These are phyloP conservation scores for Colletotrichum acutatum DNA, from an alignment of 2,329 filamentous ascomycete genomes.

Conservation along the genomic window DNA sequence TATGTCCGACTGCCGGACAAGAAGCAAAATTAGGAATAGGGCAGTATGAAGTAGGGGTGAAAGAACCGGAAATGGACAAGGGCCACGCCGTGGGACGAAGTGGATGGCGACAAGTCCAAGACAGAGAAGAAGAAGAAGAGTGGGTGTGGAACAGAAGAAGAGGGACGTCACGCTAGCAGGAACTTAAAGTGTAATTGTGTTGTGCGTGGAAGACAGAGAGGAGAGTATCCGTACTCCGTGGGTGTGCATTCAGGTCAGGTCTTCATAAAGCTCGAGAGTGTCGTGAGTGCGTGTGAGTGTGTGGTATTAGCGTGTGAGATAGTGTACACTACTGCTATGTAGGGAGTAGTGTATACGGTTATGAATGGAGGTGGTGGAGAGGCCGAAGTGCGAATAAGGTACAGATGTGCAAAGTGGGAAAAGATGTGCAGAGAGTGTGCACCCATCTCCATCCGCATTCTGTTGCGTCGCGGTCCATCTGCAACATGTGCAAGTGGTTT, in stretches of 20 bases:
- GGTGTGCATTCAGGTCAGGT: not conserved
- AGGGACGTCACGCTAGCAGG: not conserved
- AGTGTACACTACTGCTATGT: too few relatives aligned
- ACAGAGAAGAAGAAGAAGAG: not conserved
- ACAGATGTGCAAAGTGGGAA: conserved; percentile 1
- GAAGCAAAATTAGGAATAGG: conserved; percentile 31
- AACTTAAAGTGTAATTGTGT: conserved; percentile 8
- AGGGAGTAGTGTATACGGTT: not conserved
- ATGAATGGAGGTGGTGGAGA: not conserved
- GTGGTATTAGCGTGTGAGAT: not conserved
- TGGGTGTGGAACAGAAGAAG: not conserved
- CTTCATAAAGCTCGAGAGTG: not conserved
- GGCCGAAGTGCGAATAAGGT: not conserved
- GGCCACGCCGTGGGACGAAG: not conserved
- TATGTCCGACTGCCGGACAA: conserved; percentile 31
- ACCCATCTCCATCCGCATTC: conserved; percentile 9
- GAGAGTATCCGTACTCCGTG: too few relatives aligned
- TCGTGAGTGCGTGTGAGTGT: not conserved
- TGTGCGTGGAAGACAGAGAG: not conserved
- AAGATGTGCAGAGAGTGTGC: conserved; percentile 1
- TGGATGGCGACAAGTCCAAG: not conserved
- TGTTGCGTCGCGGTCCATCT: conserved; percentile 22
- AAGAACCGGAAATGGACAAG: conserved; percentile 16
- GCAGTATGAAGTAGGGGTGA: conserved; percentile 12
- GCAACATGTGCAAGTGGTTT: not conserved